Evolutionary conservation across 495 filamentous ascomycete genomes (phyloP).

Genomic region (Podospora fimiseda): DNA sequence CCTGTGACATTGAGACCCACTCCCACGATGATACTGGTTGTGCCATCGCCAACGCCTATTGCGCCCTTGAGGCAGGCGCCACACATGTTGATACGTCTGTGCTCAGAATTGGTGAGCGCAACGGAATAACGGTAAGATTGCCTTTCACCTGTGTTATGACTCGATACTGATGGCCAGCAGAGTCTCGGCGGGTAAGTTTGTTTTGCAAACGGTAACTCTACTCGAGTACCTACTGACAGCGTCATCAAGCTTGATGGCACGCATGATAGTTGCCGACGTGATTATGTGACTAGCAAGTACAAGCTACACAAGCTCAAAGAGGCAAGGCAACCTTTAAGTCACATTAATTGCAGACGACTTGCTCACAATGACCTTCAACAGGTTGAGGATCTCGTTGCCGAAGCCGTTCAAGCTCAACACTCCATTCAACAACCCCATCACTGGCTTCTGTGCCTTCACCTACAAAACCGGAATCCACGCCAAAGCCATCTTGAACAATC

Average conservation of each 20-base stretch:
- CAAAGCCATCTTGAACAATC: slow-evolving; percentile 90
- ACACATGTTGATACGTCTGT: slow-evolving; percentile 48
- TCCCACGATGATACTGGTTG: slow-evolving; percentile 80
- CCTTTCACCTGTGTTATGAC: too few relatives aligned
- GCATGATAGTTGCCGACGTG: slow-evolving; percentile 70
- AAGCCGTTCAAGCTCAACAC: slow-evolving; percentile 69
- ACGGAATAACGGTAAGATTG: slow-evolving; percentile 75
- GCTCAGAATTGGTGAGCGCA: slow-evolving; percentile 62
- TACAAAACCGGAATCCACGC: slow-evolving; percentile 96
- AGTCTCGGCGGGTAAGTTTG: too few relatives aligned
- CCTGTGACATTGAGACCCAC: slow-evolving; percentile 60
- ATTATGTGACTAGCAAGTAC: slow-evolving; percentile 73
- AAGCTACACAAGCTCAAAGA: slow-evolving; percentile 68
- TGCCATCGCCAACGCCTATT: slow-evolving; percentile 71
- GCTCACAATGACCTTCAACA: too few relatives aligned
- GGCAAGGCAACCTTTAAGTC: too few relatives aligned
- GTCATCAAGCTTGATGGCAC: slow-evolving; percentile 67
- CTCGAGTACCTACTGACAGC: too few relatives aligned
- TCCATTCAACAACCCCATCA: slow-evolving; percentile 78
- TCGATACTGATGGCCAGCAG: too few relatives aligned
- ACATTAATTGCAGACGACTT: too few relatives aligned
- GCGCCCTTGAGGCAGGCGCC: slow-evolving; percentile 68
- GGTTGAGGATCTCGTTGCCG: slow-evolving; percentile 72
- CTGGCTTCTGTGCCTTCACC: slow-evolving; percentile 88
- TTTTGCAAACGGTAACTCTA: too few relatives aligned